Percentiles rank a stretch among this genome's conserved stretches.
These are phyloP conservation scores for Pelargonium australe DNA, from an alignment of 441 rosid genomes.

Conservation along the genomic window DNA sequence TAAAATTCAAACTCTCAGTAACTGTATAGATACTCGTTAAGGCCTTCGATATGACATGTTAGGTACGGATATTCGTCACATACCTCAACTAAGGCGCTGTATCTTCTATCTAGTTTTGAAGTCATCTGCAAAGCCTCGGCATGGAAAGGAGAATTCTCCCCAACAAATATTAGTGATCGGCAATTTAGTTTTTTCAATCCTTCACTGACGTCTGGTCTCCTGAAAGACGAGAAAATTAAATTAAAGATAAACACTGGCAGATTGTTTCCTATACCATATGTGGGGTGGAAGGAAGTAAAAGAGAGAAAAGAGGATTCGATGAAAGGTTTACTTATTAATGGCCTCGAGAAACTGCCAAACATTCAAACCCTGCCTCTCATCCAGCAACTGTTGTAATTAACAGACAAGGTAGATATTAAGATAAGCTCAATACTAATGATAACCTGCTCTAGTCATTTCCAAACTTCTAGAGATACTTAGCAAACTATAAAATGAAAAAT, in stretches of 20 bases:
- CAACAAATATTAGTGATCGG: conserved; percentile 72
- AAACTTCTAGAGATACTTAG: neutral
- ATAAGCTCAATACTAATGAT: neutral
- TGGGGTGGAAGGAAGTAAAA: neutral
- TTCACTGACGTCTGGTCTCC: conserved; percentile 59
- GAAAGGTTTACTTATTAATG: conserved; percentile 52
- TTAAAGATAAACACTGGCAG: neutral
- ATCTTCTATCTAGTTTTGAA: conserved; percentile 56
- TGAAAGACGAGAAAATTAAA: conserved; percentile 25
- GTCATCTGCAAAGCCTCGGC: conserved; percentile 62
- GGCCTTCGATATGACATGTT: neutral
- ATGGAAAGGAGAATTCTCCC: conserved; percentile 68
- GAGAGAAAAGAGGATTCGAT: neutral
- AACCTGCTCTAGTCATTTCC: neutral
- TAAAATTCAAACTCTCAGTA: neutral
- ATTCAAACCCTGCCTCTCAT: conserved; percentile 71
- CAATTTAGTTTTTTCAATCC: conserved; percentile 44
- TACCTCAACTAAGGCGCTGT: conserved; percentile 82
- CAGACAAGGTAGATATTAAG: neutral
- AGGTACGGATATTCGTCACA: neutral
- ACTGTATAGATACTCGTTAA: too few relatives aligned
- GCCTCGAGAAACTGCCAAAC: conserved; percentile 85
- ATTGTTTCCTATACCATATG: neutral
- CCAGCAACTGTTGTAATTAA: conserved; percentile 50
- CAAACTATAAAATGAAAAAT: neutral